phyloP scores from a whole-genome alignment of 2,329 filamentous ascomycete genomes.

The Colletotrichum karsti region DNA sequence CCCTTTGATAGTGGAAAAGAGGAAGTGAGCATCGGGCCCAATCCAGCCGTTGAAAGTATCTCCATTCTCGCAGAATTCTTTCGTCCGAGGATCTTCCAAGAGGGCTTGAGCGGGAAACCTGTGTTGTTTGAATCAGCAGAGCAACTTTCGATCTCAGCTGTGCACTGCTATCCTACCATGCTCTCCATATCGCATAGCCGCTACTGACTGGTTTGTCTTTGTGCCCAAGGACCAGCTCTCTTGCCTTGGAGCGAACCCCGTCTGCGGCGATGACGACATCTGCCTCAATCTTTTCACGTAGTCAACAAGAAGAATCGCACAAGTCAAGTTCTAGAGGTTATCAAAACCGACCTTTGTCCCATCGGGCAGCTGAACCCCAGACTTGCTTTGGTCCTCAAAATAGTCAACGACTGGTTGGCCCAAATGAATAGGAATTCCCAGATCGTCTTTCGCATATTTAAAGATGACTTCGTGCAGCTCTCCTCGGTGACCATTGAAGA shows the following conservation, averaged over 20 bases:
- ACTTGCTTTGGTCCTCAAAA: not conserved
- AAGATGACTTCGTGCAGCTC: constrained; percentile 69
- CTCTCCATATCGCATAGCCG: not conserved
- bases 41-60: not conserved
- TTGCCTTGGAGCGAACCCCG: not conserved
- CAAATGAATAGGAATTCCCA: not conserved
- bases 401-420: not conserved
- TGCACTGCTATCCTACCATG: not conserved
- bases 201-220: not conserved
- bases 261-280: not conserved
- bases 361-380: not conserved
- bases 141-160: fast-evolving
- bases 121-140: fast-evolving
- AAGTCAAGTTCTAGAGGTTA: no score
- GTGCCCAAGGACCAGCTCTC: not conserved
- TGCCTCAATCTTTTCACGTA: fast-evolving
- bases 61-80: not conserved
- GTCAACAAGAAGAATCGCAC: not conserved
- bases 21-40: not conserved
- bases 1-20: not conserved
- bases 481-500: constrained; percentile 68
- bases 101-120: not conserved
- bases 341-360: not conserved
- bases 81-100: not conserved
- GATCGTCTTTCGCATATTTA: constrained; percentile 61